Base-by-base conservation (phyloP, 371 early-diverging fungal species). In the Actinomortierella wolfii region DNA sequence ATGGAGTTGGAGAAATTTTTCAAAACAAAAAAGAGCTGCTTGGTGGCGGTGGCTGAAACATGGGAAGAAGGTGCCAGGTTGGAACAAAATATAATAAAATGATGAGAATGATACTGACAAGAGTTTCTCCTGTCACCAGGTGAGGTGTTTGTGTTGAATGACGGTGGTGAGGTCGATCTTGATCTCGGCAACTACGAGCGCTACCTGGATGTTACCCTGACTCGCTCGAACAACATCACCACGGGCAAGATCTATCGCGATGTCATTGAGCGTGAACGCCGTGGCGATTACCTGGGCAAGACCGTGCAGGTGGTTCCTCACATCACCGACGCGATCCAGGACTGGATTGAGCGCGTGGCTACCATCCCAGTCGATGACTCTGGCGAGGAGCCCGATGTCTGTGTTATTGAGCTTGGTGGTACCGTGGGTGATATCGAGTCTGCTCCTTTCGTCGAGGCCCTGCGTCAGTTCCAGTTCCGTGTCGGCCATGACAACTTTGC, bases 111-210 rank as follows among this genome's bases (percentile, higher is more conserved):
- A n/a, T n/a, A n/a, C n/a, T n/a, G n/a, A n/a, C n/a, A n/a, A n/a
- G n/a, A n/a, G n/a, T n/a, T n/a, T n/a, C n/a, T n/a, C n/a, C n/a
- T n/a, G n/a, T n/a, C n/a, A n/a, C n/a, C n/a, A 92, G 93, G 97
- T 68, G 99, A 99, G 73, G 99, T 99, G 18, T 99, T 97, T 83
- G 99, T 99, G 15, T 86, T 99, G 57, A 92, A 97, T 65, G 99
- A 99, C 78, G 99, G 99, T 56, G 98, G 97, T 65, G 99, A 99
- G 80, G 99, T 99, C 42, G 99, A 99, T 80, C 86, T 99, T 48
- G 99, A 99, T 81, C 86, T 99, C 40, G 99, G 99, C 53, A 98
- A 97, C 86, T 99, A 99, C 80, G 99, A 99, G 85, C 92, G 99
- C 54, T 99, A 97, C 83, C 79, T 98, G 58, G 95, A 95, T 74